Conservation (phyloP, 768 basidiomycete species). For the Pleurotus tuber-regium region DNA sequence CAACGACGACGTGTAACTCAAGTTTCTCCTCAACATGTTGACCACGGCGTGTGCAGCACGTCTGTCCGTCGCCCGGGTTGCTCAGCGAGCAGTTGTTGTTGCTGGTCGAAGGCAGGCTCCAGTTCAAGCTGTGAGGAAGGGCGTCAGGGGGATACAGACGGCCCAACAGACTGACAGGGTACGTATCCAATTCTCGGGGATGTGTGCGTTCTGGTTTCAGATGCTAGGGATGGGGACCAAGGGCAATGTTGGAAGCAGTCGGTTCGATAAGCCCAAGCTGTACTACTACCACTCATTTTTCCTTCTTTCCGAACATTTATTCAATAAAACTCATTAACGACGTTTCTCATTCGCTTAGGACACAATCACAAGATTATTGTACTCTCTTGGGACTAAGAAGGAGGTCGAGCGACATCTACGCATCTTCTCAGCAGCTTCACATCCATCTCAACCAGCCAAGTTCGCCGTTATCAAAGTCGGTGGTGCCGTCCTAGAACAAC, state of each 20-base stretch:
- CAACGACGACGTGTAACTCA: neutral
- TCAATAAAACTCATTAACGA: neutral
- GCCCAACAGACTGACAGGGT: slow-evolving; percentile 77
- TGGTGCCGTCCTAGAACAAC: slow-evolving; percentile 88
- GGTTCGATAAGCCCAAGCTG: no score
- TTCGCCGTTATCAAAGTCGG: slow-evolving; percentile 99
- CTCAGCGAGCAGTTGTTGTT: slow-evolving; percentile 34
- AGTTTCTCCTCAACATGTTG: neutral
- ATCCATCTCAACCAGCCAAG: slow-evolving; percentile 86
- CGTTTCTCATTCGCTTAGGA: slow-evolving; percentile 50
- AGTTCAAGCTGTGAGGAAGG: slow-evolving; percentile 36
- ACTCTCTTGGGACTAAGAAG: slow-evolving; percentile 94
- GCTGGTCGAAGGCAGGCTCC: slow-evolving; percentile 29
- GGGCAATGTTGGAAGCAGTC: no score
- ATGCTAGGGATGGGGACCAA: no score
- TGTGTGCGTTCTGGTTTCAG: neutral
- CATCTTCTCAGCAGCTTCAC: slow-evolving; percentile 94
- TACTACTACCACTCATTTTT: neutral
- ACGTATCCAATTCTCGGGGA: slow-evolving; percentile 21
- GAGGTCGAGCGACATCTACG: slow-evolving; percentile 98
- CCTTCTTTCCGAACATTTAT: neutral
- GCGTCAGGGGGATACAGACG: slow-evolving; percentile 49
- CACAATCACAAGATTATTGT: slow-evolving; percentile 93
- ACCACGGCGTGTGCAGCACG: slow-evolving; percentile 1
- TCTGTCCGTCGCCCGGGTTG: slow-evolving; percentile 15